These are phyloP conservation scores for Ballota nigra DNA, from an alignment of 257 asterid species.

Conservation along the genomic window DNA sequence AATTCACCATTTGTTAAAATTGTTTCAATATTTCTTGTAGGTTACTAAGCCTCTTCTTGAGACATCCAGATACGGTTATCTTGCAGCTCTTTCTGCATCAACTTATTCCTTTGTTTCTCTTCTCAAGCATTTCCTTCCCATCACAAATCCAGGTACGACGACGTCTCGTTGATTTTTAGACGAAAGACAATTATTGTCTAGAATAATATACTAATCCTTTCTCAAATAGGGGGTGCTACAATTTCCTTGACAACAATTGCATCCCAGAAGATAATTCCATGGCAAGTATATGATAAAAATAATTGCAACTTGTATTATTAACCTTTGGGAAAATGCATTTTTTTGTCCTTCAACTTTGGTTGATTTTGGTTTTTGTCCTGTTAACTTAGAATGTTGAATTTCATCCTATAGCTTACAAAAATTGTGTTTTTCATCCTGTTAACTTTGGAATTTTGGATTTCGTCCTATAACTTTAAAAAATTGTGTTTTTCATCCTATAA, in stretches of 20 bases:
- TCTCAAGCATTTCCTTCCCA: slow-evolving; percentile 73
- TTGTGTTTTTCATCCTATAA: no score
- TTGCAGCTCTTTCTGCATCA: slow-evolving; percentile 92
- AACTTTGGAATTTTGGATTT: no score
- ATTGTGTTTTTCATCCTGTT: no score
- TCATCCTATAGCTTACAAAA: no score
- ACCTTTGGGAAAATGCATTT: no score
- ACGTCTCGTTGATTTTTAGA: neutral
- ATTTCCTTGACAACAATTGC: slow-evolving; percentile 92
- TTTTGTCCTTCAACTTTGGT: no score
- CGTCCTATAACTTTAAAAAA: no score
- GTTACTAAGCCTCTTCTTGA: slow-evolving; percentile 81
- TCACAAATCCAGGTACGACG: slow-evolving; percentile 78
- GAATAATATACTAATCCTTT: neutral
- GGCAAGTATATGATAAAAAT: slow-evolving; percentile 49
- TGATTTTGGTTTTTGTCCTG: no score
- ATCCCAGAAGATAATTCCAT: slow-evolving; percentile 92
- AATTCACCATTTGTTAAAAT: slow-evolving; percentile 10
- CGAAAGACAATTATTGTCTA: neutral
- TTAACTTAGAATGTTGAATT: no score
- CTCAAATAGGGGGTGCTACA: slow-evolving; percentile 84
- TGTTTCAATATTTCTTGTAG: slow-evolving; percentile 31
- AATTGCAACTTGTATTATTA: no score
- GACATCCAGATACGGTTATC: slow-evolving; percentile 88
- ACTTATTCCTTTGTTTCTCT: slow-evolving; percentile 88